Percentiles rank a stretch among this genome's conserved stretches.
Evolutionary conservation across 768 basidiomycete genomes (phyloP).

Genomic region (Strobilomyces echinocephalus): DNA sequence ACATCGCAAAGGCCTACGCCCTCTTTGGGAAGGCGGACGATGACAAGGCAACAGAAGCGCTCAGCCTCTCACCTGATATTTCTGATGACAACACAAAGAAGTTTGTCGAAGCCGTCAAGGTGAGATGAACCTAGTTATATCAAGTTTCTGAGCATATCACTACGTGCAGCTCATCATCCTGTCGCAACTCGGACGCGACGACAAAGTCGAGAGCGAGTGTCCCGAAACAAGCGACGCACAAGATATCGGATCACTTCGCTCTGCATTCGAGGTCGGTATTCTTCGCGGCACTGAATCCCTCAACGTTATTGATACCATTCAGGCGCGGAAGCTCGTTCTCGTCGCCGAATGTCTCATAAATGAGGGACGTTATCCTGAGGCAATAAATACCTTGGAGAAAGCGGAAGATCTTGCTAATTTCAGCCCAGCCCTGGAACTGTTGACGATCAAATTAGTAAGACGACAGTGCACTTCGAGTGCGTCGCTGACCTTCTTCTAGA

Average conservation of each 20-base stretch:
- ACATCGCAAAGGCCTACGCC: not conserved
- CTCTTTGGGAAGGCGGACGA: not conserved
- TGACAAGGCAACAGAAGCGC: not conserved
- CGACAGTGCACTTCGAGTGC: not conserved
- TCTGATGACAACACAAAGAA: not conserved
- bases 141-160: not conserved
- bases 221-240: not conserved
- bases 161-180: not conserved
- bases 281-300: too few relatives aligned
- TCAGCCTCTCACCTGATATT: not conserved
- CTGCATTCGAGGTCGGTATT: not conserved
- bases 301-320: not conserved
- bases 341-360: not conserved
- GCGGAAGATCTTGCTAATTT: not conserved
- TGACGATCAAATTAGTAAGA: conserved; percentile 2
- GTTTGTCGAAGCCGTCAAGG: conserved; percentile 2
- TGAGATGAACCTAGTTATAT: not conserved
- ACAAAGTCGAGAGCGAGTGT: not conserved
- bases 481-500: not conserved
- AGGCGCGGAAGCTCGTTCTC: conserved; percentile 3
- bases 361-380: not conserved
- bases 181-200: not conserved
- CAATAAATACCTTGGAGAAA: not conserved
- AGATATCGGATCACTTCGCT: not conserved
- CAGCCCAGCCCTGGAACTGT: not conserved